Evolutionary conservation across 108 stramenopile genomes (phyloP).

Genomic region (Cyclostephanos invisitatus): DNA sequence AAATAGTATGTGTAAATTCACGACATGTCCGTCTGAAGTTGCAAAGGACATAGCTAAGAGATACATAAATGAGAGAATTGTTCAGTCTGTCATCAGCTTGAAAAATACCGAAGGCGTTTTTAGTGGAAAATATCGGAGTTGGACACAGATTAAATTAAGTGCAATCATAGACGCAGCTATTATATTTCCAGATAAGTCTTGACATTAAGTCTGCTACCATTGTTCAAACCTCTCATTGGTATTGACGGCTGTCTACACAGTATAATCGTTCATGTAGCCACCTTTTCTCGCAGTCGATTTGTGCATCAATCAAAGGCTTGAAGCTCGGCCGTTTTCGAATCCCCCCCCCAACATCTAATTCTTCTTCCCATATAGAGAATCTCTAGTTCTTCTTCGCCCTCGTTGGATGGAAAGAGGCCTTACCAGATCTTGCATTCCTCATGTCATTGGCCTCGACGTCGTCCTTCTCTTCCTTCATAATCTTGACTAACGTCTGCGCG

Average conservation of each 20-base stretch:
- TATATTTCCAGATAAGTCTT: background rate
- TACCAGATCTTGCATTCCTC: constrained; percentile 50
- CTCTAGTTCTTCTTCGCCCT: constrained; percentile 48
- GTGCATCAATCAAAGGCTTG: background rate
- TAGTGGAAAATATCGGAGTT: background rate
- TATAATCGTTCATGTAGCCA: background rate
- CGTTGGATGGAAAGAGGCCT: constrained; percentile 45
- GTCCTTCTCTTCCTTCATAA: constrained; percentile 66
- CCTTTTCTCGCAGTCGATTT: background rate
- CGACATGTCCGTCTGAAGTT: too few relatives aligned
- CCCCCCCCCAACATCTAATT: background rate
- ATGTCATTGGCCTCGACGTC: constrained; percentile 52
- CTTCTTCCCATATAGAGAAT: background rate
- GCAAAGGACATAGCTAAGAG: too few relatives aligned
- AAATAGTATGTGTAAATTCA: too few relatives aligned
- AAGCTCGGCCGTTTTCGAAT: background rate
- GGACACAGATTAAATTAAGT: background rate
- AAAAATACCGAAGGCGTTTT: too few relatives aligned
- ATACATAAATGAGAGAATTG: too few relatives aligned
- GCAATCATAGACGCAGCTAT: background rate
- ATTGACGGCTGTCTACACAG: background rate
- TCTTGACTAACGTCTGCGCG: constrained; percentile 76
- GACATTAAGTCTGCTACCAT: background rate
- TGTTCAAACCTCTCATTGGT: background rate
- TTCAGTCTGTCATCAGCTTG: too few relatives aligned